A percentile compares a stretch with the other conserved stretches of the same genome.
Evolutionary conservation across 2,329 filamentous ascomycete species (phyloP).

Genomic region (Botrytis medusae): DNA sequence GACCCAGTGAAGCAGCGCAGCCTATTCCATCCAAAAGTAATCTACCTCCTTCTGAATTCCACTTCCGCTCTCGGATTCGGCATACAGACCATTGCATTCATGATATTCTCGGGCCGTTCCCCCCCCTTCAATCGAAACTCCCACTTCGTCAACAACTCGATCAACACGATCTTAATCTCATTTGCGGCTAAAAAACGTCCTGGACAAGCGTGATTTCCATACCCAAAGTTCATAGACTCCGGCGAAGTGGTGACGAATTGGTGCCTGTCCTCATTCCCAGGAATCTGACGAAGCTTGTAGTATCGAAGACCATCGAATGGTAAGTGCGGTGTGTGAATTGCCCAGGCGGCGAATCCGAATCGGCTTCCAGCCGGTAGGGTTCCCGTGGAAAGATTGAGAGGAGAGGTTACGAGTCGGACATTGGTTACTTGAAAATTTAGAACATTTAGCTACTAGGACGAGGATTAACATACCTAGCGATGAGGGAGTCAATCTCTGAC

Average conservation of each 20-base stretch:
- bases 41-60: constrained; percentile 4
- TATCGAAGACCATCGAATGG: constrained; percentile 35
- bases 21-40: constrained; percentile 5
- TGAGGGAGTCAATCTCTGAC: neutral
- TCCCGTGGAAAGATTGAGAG: constrained; percentile 39
- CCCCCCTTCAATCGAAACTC: constrained; percentile 26
- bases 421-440: constrained; percentile 14
- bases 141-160: constrained; percentile 38
- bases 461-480: constrained; percentile 11
- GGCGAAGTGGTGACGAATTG: constrained; percentile 39
- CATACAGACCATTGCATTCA: neutral
- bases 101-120: neutral
- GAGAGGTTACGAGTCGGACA: constrained; percentile 24
- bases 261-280: constrained; percentile 34
- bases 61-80: constrained; percentile 4
- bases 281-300: constrained; percentile 29
- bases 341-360: constrained; percentile 6
- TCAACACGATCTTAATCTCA: constrained; percentile 42
- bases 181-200: constrained; percentile 44
- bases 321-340: constrained; percentile 8
- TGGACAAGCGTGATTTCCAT: constrained; percentile 45
- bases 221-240: constrained; percentile 41
- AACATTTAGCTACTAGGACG: neutral
- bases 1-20: constrained; percentile 3
- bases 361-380: constrained; percentile 36